Evolutionary conservation across 768 basidiomycete species (phyloP), one percentile per base, ranked within the genome.

Genomic region (Crepidotus variabilis): DNA sequence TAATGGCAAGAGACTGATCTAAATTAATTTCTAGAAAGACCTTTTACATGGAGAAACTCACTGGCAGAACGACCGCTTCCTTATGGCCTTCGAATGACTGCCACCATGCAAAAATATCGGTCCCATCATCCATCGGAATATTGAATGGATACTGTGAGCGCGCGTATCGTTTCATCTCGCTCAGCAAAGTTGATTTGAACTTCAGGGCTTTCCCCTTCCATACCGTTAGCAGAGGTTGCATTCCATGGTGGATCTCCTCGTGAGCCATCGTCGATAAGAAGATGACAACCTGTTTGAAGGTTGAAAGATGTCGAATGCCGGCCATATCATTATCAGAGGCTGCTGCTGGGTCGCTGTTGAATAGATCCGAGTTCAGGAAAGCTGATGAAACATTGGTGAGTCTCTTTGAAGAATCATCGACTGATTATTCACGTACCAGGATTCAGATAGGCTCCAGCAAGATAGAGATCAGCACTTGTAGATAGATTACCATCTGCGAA

Each of bases 401-500:
- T 8, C 28, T 28, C 28, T 28, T 28, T 8, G 28, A 28, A 28
- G 28, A 28, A 28, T 4, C 8, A 8, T 28, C 8, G 3, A 8
- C 28, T 28, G 28, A 8, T 28, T 28, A 49, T 49, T 13, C 16
- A 55, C 56, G 13, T 50, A 60, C 60, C 23, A 18, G 60, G 60
- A 47, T 71, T 60, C 8, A 70, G 58, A 51, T 61, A 68, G 18
- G 60, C 47, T 1, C 60, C 67, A 9, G 63, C 52, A 34, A 66
- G 54, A 49, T 67, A 69, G 4, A 67, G 11, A 10, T 62, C 60
- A 13, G 56, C 55, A 22, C 49, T 46, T 21, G 54, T 47, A 0
- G 60, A 62, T 8, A 68, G 46, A 33, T 60, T 61, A 14, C 61
- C 63, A 21, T 61, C 54, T 9, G 43, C 60, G 57, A 70, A 60